A percentile compares a stretch with the other conserved stretches of the same genome.
phyloP scores from a whole-genome alignment of 2,329 filamentous ascomycete genomes.

The Colletotrichum lindemuthianum region DNA sequence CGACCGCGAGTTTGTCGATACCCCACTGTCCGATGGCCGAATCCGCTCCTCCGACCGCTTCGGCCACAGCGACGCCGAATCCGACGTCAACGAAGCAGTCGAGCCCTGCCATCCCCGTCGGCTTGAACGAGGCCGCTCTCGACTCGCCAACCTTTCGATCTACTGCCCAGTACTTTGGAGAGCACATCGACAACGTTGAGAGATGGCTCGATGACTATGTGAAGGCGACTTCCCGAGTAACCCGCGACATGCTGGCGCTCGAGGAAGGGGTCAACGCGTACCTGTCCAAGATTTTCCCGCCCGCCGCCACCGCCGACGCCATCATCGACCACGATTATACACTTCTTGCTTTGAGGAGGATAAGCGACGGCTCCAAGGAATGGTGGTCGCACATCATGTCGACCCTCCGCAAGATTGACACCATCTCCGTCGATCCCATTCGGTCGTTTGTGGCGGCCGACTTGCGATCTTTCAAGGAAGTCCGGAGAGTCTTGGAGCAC shows the following conservation, averaged over 20 bases:
- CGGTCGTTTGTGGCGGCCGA: slow-evolving; percentile 81
- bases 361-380: slow-evolving; percentile 86
- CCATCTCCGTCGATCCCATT: slow-evolving; percentile 82
- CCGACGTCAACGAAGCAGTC: slow-evolving; percentile 28
- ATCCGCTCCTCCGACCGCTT: slow-evolving; percentile 21
- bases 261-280: slow-evolving; percentile 84
- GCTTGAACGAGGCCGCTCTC: slow-evolving; percentile 92
- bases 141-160: slow-evolving; percentile 97
- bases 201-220: slow-evolving; percentile 82
- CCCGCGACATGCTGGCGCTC: slow-evolving; percentile 74
- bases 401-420: slow-evolving; percentile 81
- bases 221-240: slow-evolving; percentile 63
- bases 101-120: slow-evolving; percentile 74
- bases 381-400: slow-evolving; percentile 84
- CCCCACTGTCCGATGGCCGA: slow-evolving; percentile 30
- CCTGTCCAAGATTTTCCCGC: slow-evolving; percentile 79
- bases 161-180: slow-evolving; percentile 84
- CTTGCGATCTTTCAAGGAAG: slow-evolving; percentile 86
- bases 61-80: slow-evolving; percentile 16
- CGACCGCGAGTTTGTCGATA: background rate
- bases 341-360: slow-evolving; percentile 83
- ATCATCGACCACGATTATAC: slow-evolving; percentile 96
- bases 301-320: slow-evolving; percentile 79
- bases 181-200: slow-evolving; percentile 91
- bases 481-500: slow-evolving; percentile 77